Base-by-base conservation (phyloP, 2,329 filamentous ascomycete species). In the Xylariaceae sp. region DNA sequence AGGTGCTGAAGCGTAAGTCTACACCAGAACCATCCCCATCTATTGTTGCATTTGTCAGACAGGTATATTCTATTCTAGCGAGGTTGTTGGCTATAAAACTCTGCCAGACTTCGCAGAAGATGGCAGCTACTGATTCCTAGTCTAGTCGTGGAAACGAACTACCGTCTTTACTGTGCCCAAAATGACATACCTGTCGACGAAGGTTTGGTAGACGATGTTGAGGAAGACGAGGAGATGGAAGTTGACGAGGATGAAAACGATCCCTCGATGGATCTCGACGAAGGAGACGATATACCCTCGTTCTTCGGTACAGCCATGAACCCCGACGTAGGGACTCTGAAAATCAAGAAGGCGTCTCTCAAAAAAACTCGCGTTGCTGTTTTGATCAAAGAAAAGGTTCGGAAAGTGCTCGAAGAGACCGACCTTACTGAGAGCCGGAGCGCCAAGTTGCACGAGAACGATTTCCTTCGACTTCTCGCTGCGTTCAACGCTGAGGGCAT, bases 401-500 rank as follows among this genome's bases (percentile, higher is more conserved):
- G 88, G 65, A 90, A 87, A 69, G 91, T 97, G 16, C 78, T 97
- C 16, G 88, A 93, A 68, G 84, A 88, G 59, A 96, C 92, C 0
- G 82, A 85, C 41, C 78, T 97, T 48, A 87, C 86, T 3, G 91
- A 96, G 56, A 91, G 89, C 75, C 81, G 93, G 60, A 84, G 92
- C 9, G 82, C 91, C 57, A 87, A 94, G 77, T 95, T 92, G 67
- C 92, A 97, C 67, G 91, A 97, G 75, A 92, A 89, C 46, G 92
- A 96, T 66, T 97, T 97, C 69, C 74, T 99, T 69, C 87, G 86
- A 63, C 72, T 97, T 60, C 74, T 96, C 32, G 81, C 79, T 62
- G 88, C 89, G 2, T 96, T 97, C 73, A 96, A 97, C 70, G 84
- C 91, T 61, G 91, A 96, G 70, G 91, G 91, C 23, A 93, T 97